phyloP scores from a whole-genome alignment of 495 filamentous ascomycete genomes.

The Acidomyces sp. region DNA sequence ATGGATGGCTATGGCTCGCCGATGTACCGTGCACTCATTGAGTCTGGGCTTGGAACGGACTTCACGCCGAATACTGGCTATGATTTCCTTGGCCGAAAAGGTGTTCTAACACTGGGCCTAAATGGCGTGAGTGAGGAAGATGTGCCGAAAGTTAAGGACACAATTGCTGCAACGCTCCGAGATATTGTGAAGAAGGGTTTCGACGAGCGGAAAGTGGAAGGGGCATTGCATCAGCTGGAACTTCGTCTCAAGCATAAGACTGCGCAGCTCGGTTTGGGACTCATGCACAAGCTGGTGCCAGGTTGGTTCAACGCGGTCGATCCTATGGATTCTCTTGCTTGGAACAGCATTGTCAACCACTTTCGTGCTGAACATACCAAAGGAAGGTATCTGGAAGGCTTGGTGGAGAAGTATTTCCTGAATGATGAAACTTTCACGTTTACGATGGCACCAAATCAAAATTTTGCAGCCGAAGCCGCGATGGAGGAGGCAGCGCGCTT shows the following conservation, averaged over 20 bases:
- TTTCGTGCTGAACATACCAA: slow-evolving; percentile 62
- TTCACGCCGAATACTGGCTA: slow-evolving; percentile 91
- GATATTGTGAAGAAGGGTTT: slow-evolving; percentile 62
- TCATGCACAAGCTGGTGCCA: slow-evolving; percentile 76
- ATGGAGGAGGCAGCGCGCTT: slow-evolving; percentile 65
- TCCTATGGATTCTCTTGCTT: slow-evolving; percentile 77
- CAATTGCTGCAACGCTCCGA: slow-evolving; percentile 53
- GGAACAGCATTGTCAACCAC: slow-evolving; percentile 70
- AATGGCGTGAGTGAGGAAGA: slow-evolving; percentile 71
- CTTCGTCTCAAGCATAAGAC: slow-evolving; percentile 86
- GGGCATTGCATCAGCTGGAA: slow-evolving; percentile 86
- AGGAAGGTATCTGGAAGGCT: slow-evolving; percentile 64
- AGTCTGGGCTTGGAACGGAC: slow-evolving; percentile 78
- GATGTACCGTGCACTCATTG: slow-evolving; percentile 79
- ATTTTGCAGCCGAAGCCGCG: slow-evolving; percentile 57
- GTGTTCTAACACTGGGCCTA: slow-evolving; percentile 80
- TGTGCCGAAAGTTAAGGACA: slow-evolving; percentile 60
- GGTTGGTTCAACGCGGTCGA: slow-evolving; percentile 92
- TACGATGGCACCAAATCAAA: slow-evolving; percentile 77
- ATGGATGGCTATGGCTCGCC: slow-evolving; percentile 93
- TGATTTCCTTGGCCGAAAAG: slow-evolving; percentile 58
- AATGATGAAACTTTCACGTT: slow-evolving; percentile 80
- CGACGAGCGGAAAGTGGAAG: slow-evolving; percentile 76
- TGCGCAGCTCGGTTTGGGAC: slow-evolving; percentile 78
- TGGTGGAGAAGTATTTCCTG: slow-evolving; percentile 81